Base-by-base conservation (phyloP, 2,329 filamentous ascomycete species). In the Sarocladium kiliense region DNA sequence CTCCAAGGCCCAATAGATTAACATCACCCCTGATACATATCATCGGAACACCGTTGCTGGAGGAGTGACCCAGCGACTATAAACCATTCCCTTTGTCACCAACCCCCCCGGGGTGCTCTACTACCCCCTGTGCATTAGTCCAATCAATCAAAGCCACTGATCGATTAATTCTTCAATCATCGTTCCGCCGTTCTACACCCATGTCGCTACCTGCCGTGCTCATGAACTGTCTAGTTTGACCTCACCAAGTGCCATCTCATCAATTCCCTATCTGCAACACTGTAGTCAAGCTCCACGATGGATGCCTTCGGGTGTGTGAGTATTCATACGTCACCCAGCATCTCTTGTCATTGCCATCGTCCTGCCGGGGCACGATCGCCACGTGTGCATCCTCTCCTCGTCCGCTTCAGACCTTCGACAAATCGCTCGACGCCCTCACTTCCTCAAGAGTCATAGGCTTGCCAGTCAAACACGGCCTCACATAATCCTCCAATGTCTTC, bases 81-180 rank as follows among this genome's bases (percentile, higher is more conserved):
- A 51, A 61, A 61, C 62, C 63, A 64, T 80, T 79, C 73, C 74
- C 72, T 81, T 80, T 81, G 76, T 80, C 54, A 66, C 66, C 67
- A 66, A 58, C 70, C 66, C 69, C 66, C 69, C 57, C 53, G 47
- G 53, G 55, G 57, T 42, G 42, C 41, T 23, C 45, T 34, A 39
- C 30, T 75, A 72, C 79, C 76, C 81, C 75, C 70, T 84, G 80
- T 84, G 79, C 78, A 77, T 77, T 84, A 84, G 79, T 79, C 74
- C 74, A 79, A 74, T 68, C 67, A 76, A 74, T 68, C 65, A 66
- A 55, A 70, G 64, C 66, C 45, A 45, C 21, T 41, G 50, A 51
- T 51, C 47, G 47, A 51, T 51, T 51, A 51, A 51, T 51, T 36
- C 16, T 23, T 21, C 41, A n/a, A 39, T 30, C 21, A n/a, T 47